Base-by-base conservation (phyloP, 164 flowering plant species). In the Liriodendron chinense region DNA sequence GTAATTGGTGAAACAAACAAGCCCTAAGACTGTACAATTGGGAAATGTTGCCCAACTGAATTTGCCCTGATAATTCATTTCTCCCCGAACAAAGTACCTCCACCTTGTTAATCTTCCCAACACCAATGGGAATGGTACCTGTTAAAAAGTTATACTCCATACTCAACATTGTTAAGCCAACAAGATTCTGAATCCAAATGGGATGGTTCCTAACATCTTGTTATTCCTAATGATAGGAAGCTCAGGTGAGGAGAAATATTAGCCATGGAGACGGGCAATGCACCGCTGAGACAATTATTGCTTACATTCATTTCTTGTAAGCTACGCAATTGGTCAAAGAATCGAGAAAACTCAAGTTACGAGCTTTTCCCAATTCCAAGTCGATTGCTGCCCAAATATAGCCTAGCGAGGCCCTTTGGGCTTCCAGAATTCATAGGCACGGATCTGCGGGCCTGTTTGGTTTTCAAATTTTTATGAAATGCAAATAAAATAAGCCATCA, bases 261-360 rank as follows among this genome's bases (percentile, higher is more conserved):
- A 20, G 59, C 76, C 7, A 78, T 47, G 61, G 76, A 73, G 28
- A 47, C 47, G 20, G 76, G 80, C 47, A 78, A 24, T 18, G 14
- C n/a, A 12, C 72, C 76, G 14, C 62, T 69, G 3, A 79, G 68
- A 9, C 16, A 34, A 66, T 79, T 79, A 10, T 56, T 13, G 20
- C 43, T 68, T 0, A 78, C 8, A 1, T 23, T 20, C 34, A 74
- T 63, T 28, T 65, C 68, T 61, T 68, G 26, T 26, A 78, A 50
- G 48, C 2, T 2, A 20, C 62, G n/a, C 76, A 74, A 26, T 77
- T 77, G 22, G 34, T 14, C 62, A 77, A 59, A 21, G 72, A 61
- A n/a, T 34, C 53, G 25, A 78, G 59, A 26, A 78, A 74, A 20
- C 25, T 47, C 49, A 73, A 64, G 22, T 62, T 64, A 73, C 22